Evolutionary conservation across 2,329 filamentous ascomycete genomes (phyloP), one percentile per base, ranked within the genome.

Genomic region (Fusarium luffae): DNA sequence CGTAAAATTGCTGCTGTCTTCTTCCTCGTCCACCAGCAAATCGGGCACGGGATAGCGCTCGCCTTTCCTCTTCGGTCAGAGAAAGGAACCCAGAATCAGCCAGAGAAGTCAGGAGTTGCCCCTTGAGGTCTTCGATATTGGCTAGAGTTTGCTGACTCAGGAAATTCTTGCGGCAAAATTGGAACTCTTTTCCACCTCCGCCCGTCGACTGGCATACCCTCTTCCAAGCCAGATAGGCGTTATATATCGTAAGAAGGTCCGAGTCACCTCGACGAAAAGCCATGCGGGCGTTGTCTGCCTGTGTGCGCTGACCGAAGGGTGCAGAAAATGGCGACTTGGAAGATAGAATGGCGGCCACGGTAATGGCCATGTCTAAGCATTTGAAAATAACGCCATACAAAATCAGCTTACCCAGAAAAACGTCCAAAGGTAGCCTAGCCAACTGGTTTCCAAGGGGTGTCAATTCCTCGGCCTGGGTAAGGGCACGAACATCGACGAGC

Each of bases 111-210:
- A 98, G 85, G 0, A 99, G 88, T 75, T 99, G 96, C 9, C 92
- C 92, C 80, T 98, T 99, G 55, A 98, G 86, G 73, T 99, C 96
- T 78, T 99, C 96, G 69, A 99, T 97, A 68, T 96, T 97, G 48
- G 89, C 85, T 6, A 99, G 85, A 5, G 93, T 96, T 77, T 97
- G 94, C n/a, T 91, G 87, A 65, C 91, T 95, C 54, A 99, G 87
- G 76, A 94, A 98, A 79, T 97, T 97, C 82, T 97, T 98, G 74
- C 92, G 90, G 82, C 96, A 99, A 80, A 97, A 99, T 70, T 94
- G 89, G 74, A 91, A 93, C 75, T 98, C 95, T 50, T 92, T 93
- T 48, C 88, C 85, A 10, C 87, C 85, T 11, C 79, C 82, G 3
- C 80, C 83, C 28, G 89, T 86, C 0, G 89, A 88, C 71, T 88